Evolutionary conservation across 1,284 basidiomycete genomes (phyloP), one percentile per base, ranked within the genome.

Genomic region (Sanghuangporus baumii): DNA sequence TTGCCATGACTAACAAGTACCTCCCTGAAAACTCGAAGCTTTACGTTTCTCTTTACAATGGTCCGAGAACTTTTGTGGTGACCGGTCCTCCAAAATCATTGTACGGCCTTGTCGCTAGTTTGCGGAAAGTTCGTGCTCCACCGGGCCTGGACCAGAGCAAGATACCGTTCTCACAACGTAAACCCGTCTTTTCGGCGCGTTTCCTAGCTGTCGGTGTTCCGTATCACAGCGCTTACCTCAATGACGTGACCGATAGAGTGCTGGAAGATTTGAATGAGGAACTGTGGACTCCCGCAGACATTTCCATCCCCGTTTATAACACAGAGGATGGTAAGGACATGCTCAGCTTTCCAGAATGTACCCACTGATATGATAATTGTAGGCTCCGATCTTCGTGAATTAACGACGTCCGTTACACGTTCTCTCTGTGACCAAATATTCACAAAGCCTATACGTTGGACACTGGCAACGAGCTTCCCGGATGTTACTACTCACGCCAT

Each of bases 121-220:
- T 99, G 55, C 85, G 96, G 72, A 96, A 96, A 76, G 82, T 96
- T 68, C 88, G 91, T 69, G 96, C 96, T 2, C 86, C 94, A 0
- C 82, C 81, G 16, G 94, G 94, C 48, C 81, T 90, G 47, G 96
- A 99, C 71, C 96, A 99, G 78, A 93, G 89, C 83, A 97, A 96
- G 77, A 81, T 86, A 7, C 93, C 94, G 26, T 96, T 90, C 80
- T 95, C 93, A 41, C 95, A 98, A 78, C 86, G 97, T 71, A 96
- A 97, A 77, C 89, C 93, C 9, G 91, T 94, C 14, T 98, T 99
- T 76, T 92, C 87, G 59, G 87, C 93, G 66, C 88, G 96, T 58
- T 99, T 99, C 82, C 79, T 99, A 69, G 91, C 93, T 36, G 91
- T 99, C 70, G 91, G 89, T 66, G 96, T 96, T 0, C 97, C 96